Percentiles rank a stretch among this genome's conserved stretches.
These are phyloP conservation scores for Escallonia herrerae DNA, from an alignment of 129 eudicot genomes.

Conservation along the genomic window DNA sequence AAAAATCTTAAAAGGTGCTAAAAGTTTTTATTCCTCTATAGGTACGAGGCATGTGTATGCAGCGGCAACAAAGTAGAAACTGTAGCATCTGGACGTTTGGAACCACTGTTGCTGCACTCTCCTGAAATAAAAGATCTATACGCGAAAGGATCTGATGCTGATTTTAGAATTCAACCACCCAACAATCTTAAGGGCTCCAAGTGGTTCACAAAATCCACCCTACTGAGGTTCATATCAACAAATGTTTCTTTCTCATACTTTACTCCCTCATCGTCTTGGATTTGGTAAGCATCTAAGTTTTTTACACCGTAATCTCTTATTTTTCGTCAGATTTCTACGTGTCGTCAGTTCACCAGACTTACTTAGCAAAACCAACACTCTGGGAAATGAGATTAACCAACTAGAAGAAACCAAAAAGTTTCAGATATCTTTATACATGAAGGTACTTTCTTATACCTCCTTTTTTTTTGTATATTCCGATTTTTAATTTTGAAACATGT, in stretches of 20 bases:
- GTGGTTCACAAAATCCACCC: conserved; percentile 76
- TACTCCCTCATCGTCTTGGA: too few species aligned
- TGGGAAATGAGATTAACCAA: conserved; percentile 64
- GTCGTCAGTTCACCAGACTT: conserved; percentile 46
- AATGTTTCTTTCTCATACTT: conserved; percentile 5
- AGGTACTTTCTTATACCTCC: conserved; percentile 23
- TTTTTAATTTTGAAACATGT: neutral
- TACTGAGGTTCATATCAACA: conserved; percentile 48
- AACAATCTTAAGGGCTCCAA: conserved; percentile 17
- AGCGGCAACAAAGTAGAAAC: conserved; percentile 43
- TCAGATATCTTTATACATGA: conserved; percentile 65
- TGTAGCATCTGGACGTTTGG: conserved; percentile 56
- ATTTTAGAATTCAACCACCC: conserved; percentile 48
- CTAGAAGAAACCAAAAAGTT: conserved; percentile 71
- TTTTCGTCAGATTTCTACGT: conserved; percentile 51
- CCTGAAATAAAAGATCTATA: conserved; percentile 37
- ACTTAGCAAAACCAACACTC: conserved; percentile 26
- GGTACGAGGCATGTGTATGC: conserved; percentile 60
- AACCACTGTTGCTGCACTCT: conserved; percentile 52
- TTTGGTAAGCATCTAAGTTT: neutral
- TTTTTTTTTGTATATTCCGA: neutral
- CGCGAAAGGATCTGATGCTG: conserved; percentile 43
- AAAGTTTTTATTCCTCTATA: conserved; percentile 8
- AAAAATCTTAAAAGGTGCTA: neutral
- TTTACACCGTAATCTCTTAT: neutral